A percentile compares a stretch with the other conserved stretches of the same genome.
phyloP scores from a whole-genome alignment of 1,284 basidiomycete species.

The Agroathelia rolfsii region DNA sequence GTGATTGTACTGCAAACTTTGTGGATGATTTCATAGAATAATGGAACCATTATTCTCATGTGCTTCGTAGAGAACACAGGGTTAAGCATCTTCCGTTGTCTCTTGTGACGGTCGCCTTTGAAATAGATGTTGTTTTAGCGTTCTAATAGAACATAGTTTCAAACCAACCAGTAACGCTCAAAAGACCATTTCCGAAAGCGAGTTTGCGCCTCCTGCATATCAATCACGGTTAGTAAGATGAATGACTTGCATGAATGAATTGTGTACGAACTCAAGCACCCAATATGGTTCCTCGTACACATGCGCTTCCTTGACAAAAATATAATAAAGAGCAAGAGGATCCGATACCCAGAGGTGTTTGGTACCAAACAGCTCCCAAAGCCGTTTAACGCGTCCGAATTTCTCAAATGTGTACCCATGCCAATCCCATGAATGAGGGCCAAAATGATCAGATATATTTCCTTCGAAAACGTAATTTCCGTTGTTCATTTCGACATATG shows the following conservation, averaged over 20 bases:
- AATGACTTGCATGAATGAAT: not conserved
- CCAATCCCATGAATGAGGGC: too few relatives aligned
- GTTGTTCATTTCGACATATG: too few relatives aligned
- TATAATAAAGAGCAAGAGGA: constrained; percentile 27
- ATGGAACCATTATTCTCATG: constrained; percentile 31
- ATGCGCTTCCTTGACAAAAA: constrained; percentile 28
- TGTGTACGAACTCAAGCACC: constrained; percentile 24
- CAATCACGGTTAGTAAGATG: too few relatives aligned
- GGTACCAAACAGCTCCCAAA: too few relatives aligned
- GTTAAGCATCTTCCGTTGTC: constrained; percentile 37
- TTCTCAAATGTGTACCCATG: too few relatives aligned
- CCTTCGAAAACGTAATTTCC: too few relatives aligned
- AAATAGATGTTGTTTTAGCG: too few relatives aligned
- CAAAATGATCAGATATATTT: too few relatives aligned
- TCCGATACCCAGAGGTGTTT: constrained; percentile 29
- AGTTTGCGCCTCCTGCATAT: constrained; percentile 20
- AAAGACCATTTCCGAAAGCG: constrained; percentile 27
- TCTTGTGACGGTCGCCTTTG: constrained; percentile 32
- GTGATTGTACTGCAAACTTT: constrained; percentile 20
- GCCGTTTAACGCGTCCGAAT: too few relatives aligned
- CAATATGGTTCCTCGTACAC: constrained; percentile 24
- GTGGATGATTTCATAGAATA: constrained; percentile 25
- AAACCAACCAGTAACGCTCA: constrained; percentile 23
- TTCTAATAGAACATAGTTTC: not conserved
- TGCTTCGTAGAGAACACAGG: constrained; percentile 37